Evolutionary conservation across 75 land plant species (phyloP).

Genomic region (Sequoia sempervirens): DNA sequence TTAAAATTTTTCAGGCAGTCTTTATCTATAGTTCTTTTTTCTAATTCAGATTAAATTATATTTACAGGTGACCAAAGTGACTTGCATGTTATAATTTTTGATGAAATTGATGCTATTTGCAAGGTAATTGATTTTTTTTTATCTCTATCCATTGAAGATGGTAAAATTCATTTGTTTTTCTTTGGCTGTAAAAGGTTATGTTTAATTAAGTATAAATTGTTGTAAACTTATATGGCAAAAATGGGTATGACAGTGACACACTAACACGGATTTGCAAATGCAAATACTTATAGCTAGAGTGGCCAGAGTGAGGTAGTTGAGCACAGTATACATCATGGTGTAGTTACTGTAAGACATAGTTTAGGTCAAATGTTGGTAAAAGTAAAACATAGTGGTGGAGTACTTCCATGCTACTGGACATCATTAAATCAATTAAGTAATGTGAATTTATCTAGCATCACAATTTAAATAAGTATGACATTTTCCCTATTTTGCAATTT

Average conservation of each 20-base stretch:
- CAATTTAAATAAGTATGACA: background rate
- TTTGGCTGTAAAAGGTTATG: background rate
- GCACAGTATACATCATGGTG: background rate
- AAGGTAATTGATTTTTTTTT: constrained; percentile 60
- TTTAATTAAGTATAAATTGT: background rate
- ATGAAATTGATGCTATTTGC: constrained; percentile 99
- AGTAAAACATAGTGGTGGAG: no score
- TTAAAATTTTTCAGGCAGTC: background rate
- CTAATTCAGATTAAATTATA: background rate
- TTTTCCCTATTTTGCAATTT: background rate
- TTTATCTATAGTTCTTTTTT: background rate
- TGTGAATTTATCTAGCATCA: no score
- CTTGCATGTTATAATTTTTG: constrained; percentile 95
- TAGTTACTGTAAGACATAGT: background rate
- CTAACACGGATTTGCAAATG: background rate
- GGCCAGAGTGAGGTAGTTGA: background rate
- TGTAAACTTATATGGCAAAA: background rate
- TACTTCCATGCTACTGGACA: no score
- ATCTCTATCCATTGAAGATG: background rate
- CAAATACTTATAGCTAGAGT: background rate
- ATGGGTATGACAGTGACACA: background rate
- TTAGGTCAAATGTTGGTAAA: no score
- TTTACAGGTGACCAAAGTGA: constrained; percentile 95
- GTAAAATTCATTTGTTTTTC: background rate
- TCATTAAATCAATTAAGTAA: background rate